These are phyloP conservation scores for Hypomyces rosellus DNA, from an alignment of 2,329 filamentous ascomycete species.

Conservation along the genomic window DNA sequence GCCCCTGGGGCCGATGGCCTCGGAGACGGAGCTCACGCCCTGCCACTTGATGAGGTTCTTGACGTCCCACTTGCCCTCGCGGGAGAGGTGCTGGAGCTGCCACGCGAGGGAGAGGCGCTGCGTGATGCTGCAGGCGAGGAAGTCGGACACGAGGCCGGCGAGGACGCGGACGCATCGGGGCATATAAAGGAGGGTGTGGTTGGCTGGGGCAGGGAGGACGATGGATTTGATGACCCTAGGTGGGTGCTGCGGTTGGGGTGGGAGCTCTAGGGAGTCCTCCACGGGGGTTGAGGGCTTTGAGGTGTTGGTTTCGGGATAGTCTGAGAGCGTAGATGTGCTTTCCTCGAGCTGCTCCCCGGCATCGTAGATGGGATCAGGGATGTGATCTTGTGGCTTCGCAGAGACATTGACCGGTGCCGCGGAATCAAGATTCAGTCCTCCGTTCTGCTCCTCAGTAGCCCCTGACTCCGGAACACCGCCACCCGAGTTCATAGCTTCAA, in stretches of 20 bases:
- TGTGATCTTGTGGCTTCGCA: constrained; percentile 22
- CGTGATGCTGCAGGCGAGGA: constrained; percentile 69
- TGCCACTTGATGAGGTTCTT: constrained; percentile 95
- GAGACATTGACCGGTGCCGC: constrained; percentile 41
- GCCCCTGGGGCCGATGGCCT: constrained; percentile 54
- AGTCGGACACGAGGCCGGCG: constrained; percentile 75
- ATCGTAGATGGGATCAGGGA: constrained; percentile 29
- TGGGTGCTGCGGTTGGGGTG: constrained; percentile 43
- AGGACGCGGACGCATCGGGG: constrained; percentile 68
- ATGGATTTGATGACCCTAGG: constrained; percentile 57
- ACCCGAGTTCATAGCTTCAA: constrained; percentile 26
- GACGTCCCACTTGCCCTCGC: constrained; percentile 94
- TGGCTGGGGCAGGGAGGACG: constrained; percentile 69
- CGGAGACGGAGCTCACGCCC: constrained; percentile 68
- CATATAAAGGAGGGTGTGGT: constrained; percentile 78
- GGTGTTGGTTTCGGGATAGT: constrained; percentile 26
- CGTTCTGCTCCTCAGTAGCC: constrained; percentile 21
- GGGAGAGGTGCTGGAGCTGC: constrained; percentile 84
- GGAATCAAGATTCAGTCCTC: constrained; percentile 35
- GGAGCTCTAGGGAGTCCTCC: constrained; percentile 36
- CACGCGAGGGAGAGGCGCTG: constrained; percentile 74
- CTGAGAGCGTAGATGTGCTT: constrained; percentile 17
- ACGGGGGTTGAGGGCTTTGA: constrained; percentile 36
- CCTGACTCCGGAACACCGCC: constrained; percentile 14
- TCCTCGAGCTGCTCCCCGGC: constrained; percentile 23